Conservation (phyloP, 192 early-diverging fungal genomes). For the Gigaspora rosea region DNA sequence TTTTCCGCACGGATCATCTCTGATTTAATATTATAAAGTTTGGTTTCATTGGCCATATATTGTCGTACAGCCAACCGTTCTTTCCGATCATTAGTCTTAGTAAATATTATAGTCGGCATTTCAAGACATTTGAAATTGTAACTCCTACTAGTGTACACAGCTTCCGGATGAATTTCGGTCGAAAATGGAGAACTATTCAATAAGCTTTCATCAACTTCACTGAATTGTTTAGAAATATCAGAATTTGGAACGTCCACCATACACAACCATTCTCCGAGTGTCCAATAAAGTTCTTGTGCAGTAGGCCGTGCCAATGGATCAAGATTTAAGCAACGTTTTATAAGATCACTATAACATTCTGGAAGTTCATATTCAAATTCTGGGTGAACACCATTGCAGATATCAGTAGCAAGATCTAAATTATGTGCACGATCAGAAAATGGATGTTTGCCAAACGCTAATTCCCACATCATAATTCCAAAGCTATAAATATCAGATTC, state of each 20-base stretch:
- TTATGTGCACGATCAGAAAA: constrained; percentile 33
- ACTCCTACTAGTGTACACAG: not conserved
- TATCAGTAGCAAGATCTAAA: constrained; percentile 4
- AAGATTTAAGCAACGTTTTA: constrained; percentile 12
- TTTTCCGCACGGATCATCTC: not conserved
- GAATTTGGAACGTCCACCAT: not conserved
- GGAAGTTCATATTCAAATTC: not conserved
- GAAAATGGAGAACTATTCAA: not conserved
- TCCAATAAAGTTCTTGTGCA: constrained; percentile 43
- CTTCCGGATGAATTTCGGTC: not conserved
- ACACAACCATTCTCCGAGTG: not conserved
- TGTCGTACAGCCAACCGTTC: constrained; percentile 6
- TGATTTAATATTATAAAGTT: not conserved
- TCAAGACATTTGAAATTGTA: not conserved
- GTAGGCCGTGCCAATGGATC: constrained; percentile 16
- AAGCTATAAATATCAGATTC: constrained; percentile 45
- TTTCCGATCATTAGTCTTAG: not conserved
- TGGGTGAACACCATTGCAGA: constrained; percentile 21
- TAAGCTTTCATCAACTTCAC: not conserved
- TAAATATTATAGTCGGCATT: not conserved
- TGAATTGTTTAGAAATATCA: not conserved
- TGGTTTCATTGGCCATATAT: not conserved
- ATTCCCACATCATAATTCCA: constrained; percentile 50
- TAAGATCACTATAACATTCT: not conserved
- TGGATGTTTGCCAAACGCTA: constrained; percentile 37